These are phyloP conservation scores for Aphanocladium album DNA, from an alignment of 2,329 filamentous ascomycete species.

Conservation along the genomic window DNA sequence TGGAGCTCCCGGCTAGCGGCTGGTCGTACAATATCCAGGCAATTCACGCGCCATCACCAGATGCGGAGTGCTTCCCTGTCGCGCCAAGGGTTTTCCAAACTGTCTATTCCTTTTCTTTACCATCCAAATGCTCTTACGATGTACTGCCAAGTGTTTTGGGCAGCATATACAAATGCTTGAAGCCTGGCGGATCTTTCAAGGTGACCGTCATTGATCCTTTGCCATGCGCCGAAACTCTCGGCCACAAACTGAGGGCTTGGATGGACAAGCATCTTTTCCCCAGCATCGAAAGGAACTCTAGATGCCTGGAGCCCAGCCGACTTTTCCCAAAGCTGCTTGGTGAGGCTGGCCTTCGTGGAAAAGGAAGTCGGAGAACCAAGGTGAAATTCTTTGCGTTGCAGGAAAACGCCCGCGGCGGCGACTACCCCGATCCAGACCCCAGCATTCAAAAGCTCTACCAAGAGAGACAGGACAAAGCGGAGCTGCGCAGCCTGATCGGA, in stretches of 20 bases:
- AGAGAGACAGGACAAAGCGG: conserved; percentile 33
- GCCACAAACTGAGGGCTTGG: conserved; percentile 55
- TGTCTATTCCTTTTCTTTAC: conserved; percentile 50
- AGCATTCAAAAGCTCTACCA: conserved; percentile 18
- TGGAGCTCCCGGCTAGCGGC: conserved; percentile 19
- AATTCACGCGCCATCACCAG: conserved; percentile 33
- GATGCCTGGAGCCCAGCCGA: conserved; percentile 54
- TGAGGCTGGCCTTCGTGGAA: conserved; percentile 46
- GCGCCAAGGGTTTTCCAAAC: conserved; percentile 40
- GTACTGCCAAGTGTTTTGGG: conserved; percentile 46
- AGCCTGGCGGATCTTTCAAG: conserved; percentile 49
- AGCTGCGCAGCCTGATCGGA: conserved; percentile 49
- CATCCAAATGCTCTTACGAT: conserved; percentile 46
- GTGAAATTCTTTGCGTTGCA: conserved; percentile 45
- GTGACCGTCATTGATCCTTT: conserved; percentile 59
- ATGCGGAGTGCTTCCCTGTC: conserved; percentile 31
- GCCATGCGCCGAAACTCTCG: conserved; percentile 51
- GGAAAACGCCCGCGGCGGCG: conserved; percentile 21
- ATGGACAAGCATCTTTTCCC: conserved; percentile 55
- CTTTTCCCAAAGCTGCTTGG: conserved; percentile 56
- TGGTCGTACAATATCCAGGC: conserved; percentile 29
- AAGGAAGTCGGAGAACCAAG: conserved; percentile 42
- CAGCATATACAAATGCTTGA: conserved; percentile 40
- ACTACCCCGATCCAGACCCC: conserved; percentile 19
- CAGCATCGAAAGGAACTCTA: conserved; percentile 54